Base-by-base conservation (phyloP, 345 rosid species). In the Eucalyptus camaldulensis region DNA sequence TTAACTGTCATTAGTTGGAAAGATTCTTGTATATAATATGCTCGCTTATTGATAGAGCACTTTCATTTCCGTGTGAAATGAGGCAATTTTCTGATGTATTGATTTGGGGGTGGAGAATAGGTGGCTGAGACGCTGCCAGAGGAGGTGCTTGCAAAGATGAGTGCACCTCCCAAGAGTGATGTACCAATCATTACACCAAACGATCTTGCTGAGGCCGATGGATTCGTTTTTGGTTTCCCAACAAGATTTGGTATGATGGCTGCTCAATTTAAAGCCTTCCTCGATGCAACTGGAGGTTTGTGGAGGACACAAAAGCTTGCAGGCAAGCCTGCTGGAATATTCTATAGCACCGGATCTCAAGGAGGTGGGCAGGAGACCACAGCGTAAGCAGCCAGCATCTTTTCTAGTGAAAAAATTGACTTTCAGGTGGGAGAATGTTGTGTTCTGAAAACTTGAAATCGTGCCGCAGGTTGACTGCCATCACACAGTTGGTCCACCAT, bases 301-400 rank as follows among this genome's bases (percentile, higher is more conserved):
- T 96, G 99, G 99, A 95, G 98, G 90, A 93, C 99, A 86, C 99
- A 96, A 62, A 93, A 94, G 87, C 99, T 97, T 31, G 99, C 99
- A 1, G 99, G 99, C 87, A 97, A 96, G 89, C 98, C 99, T 87
- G 99, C 99, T 49, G 99, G 99, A 67, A 92, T 97, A 90, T 97
- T 97, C 93, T 96, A 92, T 92, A 96, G 99, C 95, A 97, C 99
- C 47, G 99, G 99, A 54, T 96, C 99, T 90, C 99, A 97, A 92
- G 99, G 99, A 22, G 99, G 99, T 43, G 99, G 99, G 60, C 99
- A 97, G 90, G 99, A 97, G 92, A 97, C 99, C 67, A 97, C 99
- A 10, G 95, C 99, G 99, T 97, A 91, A 95, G 97, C 90, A 10
- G 14, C 72, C 47, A 40, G 47, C 29, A 87, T 60, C 80, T 54